Evolutionary conservation across 495 filamentous ascomycete genomes (phyloP).

Genomic region (Neurospora pannonica): DNA sequence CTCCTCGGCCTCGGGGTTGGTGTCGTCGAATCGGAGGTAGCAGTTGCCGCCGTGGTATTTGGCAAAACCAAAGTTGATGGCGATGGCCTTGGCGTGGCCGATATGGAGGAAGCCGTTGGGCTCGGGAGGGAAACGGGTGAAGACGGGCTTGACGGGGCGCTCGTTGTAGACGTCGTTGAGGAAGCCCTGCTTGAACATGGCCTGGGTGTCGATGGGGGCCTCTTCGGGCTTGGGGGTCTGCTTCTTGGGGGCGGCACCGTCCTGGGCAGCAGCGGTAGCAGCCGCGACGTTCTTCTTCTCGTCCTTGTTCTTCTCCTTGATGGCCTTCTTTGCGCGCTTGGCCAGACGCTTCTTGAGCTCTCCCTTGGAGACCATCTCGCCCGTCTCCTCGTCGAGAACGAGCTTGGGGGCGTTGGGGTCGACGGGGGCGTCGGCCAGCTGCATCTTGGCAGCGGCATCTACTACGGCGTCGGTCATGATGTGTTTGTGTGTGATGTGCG

Average conservation of each 20-base stretch:
- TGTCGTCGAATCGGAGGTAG: conserved; percentile 66
- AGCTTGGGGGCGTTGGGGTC: conserved; percentile 43
- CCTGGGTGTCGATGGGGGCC: conserved; percentile 49
- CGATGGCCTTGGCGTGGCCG: conserved; percentile 93
- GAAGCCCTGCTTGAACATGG: conserved; percentile 81
- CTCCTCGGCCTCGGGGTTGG: conserved; percentile 76
- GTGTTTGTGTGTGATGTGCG: background rate
- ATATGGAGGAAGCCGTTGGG: conserved; percentile 79
- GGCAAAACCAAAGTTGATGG: conserved; percentile 94
- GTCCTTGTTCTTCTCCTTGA: conserved; percentile 37
- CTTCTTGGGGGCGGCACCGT: conserved; percentile 28
- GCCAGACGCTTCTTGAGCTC: conserved; percentile 56
- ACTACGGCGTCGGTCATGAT: conserved; percentile 48
- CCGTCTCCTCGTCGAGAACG: conserved; percentile 54
- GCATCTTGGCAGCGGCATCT: conserved; percentile 46
- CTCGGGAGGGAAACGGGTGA: conserved; percentile 89
- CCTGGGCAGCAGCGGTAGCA: conserved; percentile 7
- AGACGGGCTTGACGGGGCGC: conserved; percentile 53
- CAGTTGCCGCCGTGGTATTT: conserved; percentile 68
- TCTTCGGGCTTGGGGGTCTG: conserved; percentile 36
- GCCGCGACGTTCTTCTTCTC: conserved; percentile 3
- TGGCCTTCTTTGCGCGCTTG: conserved; percentile 54
- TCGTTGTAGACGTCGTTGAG: conserved; percentile 72
- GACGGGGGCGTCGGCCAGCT: conserved; percentile 49
- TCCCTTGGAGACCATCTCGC: conserved; percentile 56